Evolutionary conservation across 768 basidiomycete species (phyloP), one percentile per base, ranked within the genome.

Genomic region (Pisolithus orientalis): DNA sequence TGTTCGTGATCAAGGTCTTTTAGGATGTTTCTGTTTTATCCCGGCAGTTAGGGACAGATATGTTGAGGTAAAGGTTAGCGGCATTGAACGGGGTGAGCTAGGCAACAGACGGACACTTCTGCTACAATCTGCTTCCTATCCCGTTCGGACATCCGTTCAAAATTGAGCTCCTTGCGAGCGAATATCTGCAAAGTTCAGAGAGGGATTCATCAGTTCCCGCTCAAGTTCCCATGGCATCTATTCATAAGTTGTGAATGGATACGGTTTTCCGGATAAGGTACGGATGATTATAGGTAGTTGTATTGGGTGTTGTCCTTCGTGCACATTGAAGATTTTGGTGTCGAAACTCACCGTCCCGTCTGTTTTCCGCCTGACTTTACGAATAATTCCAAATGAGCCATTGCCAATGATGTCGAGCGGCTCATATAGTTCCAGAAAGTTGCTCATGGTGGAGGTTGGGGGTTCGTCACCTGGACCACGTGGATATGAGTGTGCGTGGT

Each of bases 41-140:
- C 10, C 32, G 10, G 1, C 38, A 24, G 17, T 29, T 4, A 21
- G n/a, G 49, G 2, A 55, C 40, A 34, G 9, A 37, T 17, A n/a
- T 16, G 13, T 14, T 13, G 27, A 25, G 14, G 38, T 21, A 16
- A 5, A 9, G 7, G 17, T 14, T 39, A 40, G 54, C 2, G 47
- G 42, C 25, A 24, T 17, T 45, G 27, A 52, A 7, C 16, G 1
- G 44, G 47, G 25, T 10, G 13, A 21, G 44, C 14, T 21, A 38
- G 21, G 17, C 24, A 8, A 4, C 14, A 28, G 32, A 78, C 92
- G 62, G 67, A 97, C 95, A 98, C 96, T 83, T 99, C 96, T 10
- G 94, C 84, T 3, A 96, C 88, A 50, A 99, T 94, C 68, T 98
- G 96, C 66, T 94, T 94, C 59, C 93, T 80, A 66, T 99, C 96